phyloP scores from a whole-genome alignment of 2,329 filamentous ascomycete genomes.

The Colletotrichum salicis region DNA sequence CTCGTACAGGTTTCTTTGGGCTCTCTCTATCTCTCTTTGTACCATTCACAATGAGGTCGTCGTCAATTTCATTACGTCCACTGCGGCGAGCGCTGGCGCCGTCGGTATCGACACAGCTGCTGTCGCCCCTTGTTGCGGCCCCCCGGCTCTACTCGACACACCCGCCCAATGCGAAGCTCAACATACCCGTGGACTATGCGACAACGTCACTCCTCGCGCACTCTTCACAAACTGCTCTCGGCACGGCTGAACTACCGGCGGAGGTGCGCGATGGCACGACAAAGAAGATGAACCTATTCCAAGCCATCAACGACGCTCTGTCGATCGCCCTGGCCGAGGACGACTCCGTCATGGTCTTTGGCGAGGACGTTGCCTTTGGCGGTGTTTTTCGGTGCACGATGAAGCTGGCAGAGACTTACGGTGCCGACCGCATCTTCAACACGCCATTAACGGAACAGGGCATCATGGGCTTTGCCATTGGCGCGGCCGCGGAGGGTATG shows the following conservation, averaged over 20 bases:
- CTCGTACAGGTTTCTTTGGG: constrained; percentile 9
- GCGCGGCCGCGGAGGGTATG: constrained; percentile 90
- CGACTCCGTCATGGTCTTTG: constrained; percentile 89
- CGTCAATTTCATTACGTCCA: constrained; percentile 23
- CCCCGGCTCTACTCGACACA: constrained; percentile 63
- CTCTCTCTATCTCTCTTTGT: not conserved
- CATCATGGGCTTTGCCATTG: constrained; percentile 92
- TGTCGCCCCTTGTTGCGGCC: constrained; percentile 8
- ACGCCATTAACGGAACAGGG: constrained; percentile 95
- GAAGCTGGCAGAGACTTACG: constrained; percentile 88
- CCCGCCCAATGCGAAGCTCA: constrained; percentile 74
- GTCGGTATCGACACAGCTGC: constrained; percentile 25
- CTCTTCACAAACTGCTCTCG: constrained; percentile 76
- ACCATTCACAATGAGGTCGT: constrained; percentile 28
- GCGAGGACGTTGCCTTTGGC: constrained; percentile 96
- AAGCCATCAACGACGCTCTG: constrained; percentile 91
- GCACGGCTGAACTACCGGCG: constrained; percentile 76
- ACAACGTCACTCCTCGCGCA: constrained; percentile 85
- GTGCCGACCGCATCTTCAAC: constrained; percentile 92
- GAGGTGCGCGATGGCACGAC: constrained; percentile 75
- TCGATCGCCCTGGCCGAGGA: constrained; percentile 84
- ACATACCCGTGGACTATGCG: constrained; percentile 87
- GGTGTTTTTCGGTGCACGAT: constrained; percentile 96
- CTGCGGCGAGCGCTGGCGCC: constrained; percentile 31
- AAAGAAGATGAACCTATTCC: constrained; percentile 92